Evolutionary conservation across 2,329 filamentous ascomycete genomes (phyloP), one percentile per base, ranked within the genome.

Genomic region (Colletotrichum eremochloae): DNA sequence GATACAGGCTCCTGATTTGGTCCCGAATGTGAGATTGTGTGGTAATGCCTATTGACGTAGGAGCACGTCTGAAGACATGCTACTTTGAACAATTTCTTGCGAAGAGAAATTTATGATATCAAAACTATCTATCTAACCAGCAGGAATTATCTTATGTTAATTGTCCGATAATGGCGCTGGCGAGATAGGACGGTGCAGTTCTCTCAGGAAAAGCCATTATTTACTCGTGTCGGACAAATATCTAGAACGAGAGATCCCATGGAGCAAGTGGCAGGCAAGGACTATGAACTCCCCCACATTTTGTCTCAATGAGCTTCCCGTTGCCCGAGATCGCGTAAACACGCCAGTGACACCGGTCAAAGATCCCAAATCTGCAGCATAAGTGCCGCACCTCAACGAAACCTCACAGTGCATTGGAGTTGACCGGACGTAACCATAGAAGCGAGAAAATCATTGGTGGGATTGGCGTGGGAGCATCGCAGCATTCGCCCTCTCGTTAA

Each of bases 401-500:
- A 18, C 33, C 61, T 33, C 40, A 8, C 14, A 6, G 31, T 33
- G 29, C 31, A 2, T 9, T 57, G 38, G 29, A 38, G 15, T 12
- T n/a, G 36, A 15, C 36, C 9, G 20, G 36, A 31, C 44, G 18
- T 38, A 31, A 48, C 31, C n/a, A 18, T 38, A 18, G 1, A 53
- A 18, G 12, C 18, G 11, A 4, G 7, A 38, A 36, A 72, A 1
- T 20, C 40, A 72, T 72, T 72, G 70, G 70, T 72, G 70, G 62
- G 60, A 72, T 56, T 60, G 67, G 33, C 46, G 40, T 65, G 66
- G 66, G 40, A 48, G 29, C 53, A 56, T 64, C 60, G 57, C 70
- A 61, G 60, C 46, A 61, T 65, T 50, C 55, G 46, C 12, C 14
- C 60, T 18, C 14, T 9, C 33, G 20, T 42, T 56, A 60, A 24